Conservation (phyloP, 331 rosid species). For the Phaseolus coccineus region DNA sequence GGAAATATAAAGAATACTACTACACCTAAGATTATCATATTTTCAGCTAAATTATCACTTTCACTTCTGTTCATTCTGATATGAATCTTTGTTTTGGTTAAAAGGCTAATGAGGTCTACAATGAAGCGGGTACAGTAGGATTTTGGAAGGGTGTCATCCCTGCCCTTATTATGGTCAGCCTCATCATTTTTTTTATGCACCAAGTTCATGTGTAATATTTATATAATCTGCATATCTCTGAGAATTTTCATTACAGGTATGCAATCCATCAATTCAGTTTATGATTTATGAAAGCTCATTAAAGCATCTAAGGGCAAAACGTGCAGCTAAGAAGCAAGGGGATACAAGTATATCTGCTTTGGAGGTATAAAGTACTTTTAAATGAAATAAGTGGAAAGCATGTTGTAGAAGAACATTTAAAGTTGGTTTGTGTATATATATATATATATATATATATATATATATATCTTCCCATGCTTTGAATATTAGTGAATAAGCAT, state of each 20-base stretch:
- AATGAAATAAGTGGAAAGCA: conserved; percentile 21
- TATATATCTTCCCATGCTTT: conserved; percentile 33
- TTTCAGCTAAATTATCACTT: not conserved
- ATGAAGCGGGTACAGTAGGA: conserved; percentile 74
- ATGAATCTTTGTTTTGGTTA: conserved; percentile 39
- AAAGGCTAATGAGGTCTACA: conserved; percentile 68
- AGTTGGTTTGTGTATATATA: conserved; percentile 3
- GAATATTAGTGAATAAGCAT: conserved; percentile 36
- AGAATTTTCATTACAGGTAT: conserved; percentile 61
- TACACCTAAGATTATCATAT: not conserved
- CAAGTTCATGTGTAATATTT: conserved; percentile 24
- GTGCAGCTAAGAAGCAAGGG: conserved; percentile 59
- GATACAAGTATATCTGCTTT: conserved; percentile 60
- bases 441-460: too few species aligned
- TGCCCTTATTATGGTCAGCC: conserved; percentile 81
- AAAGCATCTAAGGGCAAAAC: conserved; percentile 67
- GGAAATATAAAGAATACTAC: not conserved
- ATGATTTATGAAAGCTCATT: conserved; percentile 79
- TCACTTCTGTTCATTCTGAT: conserved; percentile 29
- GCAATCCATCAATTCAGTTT: conserved; percentile 90
- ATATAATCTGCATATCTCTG: conserved; percentile 1
- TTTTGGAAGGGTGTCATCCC: conserved; percentile 93
- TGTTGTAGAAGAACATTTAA: conserved; percentile 9
- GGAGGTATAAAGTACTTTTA: conserved; percentile 58
- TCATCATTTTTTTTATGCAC: conserved; percentile 33